Evolutionary conservation across 345 rosid species (phyloP).

Genomic region (Psidium friedrichsthalianum): DNA sequence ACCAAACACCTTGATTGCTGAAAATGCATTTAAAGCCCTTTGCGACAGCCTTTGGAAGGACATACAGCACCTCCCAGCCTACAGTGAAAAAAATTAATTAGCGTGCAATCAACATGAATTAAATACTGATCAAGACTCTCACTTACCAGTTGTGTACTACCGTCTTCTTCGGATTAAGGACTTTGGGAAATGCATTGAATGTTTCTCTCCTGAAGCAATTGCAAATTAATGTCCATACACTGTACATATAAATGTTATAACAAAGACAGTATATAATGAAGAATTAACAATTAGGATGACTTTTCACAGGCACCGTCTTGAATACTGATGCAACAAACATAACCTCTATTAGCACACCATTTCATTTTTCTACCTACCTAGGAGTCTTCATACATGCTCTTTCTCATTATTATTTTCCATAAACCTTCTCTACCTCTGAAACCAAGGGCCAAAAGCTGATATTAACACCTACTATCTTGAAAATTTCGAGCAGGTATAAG

Average conservation of each 20-base stretch:
- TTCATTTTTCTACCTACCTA: neutral
- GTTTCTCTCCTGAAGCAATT: constrained; percentile 64
- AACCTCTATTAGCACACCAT: neutral
- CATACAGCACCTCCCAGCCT: constrained; percentile 89
- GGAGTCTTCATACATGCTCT: neutral
- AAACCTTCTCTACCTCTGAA: neutral
- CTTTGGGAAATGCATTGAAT: constrained; percentile 52
- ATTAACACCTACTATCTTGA: constrained; percentile 74
- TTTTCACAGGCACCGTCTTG: neutral
- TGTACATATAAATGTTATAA: neutral
- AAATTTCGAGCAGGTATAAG: neutral
- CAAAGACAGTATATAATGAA: neutral
- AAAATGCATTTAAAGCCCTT: too few relatives aligned
- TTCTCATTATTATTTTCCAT: neutral
- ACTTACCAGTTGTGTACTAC: constrained; percentile 87
- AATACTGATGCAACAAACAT: neutral
- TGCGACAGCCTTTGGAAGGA: too few relatives aligned
- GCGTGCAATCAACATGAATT: neutral
- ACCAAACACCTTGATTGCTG: too few relatives aligned
- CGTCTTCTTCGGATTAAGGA: constrained; percentile 64
- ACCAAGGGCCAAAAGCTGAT: neutral
- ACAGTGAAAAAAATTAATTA: neutral
- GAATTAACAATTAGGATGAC: neutral
- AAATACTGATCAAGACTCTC: constrained; percentile 5
- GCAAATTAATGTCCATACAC: neutral